Conservation (phyloP, 345 rosid genomes). For the Ailanthus altissimus region DNA sequence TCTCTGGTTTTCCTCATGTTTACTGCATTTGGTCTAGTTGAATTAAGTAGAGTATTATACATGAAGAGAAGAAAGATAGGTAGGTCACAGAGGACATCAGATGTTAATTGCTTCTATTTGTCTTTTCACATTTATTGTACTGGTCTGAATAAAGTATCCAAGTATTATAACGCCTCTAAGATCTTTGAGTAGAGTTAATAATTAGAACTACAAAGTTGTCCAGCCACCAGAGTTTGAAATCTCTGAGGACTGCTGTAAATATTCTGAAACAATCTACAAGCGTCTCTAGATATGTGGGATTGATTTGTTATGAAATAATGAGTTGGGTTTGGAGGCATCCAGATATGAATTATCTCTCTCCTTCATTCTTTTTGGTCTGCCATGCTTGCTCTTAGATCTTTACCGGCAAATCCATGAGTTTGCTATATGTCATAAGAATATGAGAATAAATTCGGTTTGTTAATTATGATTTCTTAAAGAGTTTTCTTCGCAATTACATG, state of each 20-base stretch:
- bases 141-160: not conserved
- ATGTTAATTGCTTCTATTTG: not conserved
- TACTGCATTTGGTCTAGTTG: not conserved
- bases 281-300: not conserved
- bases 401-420: not conserved
- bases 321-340: not conserved
- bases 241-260: not conserved
- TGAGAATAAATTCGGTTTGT: not conserved
- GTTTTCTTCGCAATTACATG: not conserved
- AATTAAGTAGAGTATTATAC: not conserved
- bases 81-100: too few species aligned
- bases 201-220: too few species aligned
- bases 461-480: not conserved
- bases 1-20: constrained; percentile 7
- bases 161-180: not conserved
- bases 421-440: not conserved
- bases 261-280: not conserved
- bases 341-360: not conserved
- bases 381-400: not conserved
- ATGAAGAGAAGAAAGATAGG: too few species aligned
- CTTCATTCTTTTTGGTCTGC: too few species aligned
- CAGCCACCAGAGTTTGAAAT: constrained; percentile 3
- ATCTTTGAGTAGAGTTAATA: too few species aligned
- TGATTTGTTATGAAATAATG: not conserved
- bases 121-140: not conserved